Base-by-base conservation (phyloP, 2,329 filamentous ascomycete species). In the Ilyonectria mors-panacis region DNA sequence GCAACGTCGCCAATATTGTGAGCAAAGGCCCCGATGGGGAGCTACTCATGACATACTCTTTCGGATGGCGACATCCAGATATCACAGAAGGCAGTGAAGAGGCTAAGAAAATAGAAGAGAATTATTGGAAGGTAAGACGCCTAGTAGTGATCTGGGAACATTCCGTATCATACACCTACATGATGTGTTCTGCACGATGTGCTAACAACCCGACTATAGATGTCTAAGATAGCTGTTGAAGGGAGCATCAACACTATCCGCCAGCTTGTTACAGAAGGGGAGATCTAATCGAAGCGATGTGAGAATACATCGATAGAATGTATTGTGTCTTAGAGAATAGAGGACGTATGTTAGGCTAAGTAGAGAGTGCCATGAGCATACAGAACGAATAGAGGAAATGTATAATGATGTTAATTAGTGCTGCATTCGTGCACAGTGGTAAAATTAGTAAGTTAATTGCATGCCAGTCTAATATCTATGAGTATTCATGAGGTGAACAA, bases 11-110 rank as follows among this genome's bases (percentile, higher is more conserved):
- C 51, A 80, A 80, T 42, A 69, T 80, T 51, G 72, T 80, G 12
- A 77, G 76, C 70, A 68, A 57, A 39, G 74, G 74, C 1, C 54
- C 72, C 8, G 73, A 73, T 8, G 78, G 74, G 3, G 75, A 75
- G 35, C 54, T 80, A 54, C 51, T 77, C 10, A 72, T 81, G 73
- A 81, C 77, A 45, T 81, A 78, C 47, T 67, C 72, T 12, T 81
- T 81, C 53, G 77, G 75, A 70, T 80, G 78, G 78, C 70, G 71
- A 54, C 75, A 78, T 55, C 70, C 75, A 10, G 72, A 70, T 8
- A 69, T 79, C 2, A 28, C 56, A 21, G 75, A 71, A 57, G 76
- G 76, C 9, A 78, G 75, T 62, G 70, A 70, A 23, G 70, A 75
- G 66, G 77, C 71, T 4, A 19, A 42, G 6, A 17, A 42, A 8